Evolutionary conservation across 2,329 filamentous ascomycete genomes (phyloP), one percentile per base, ranked within the genome.

Genomic region (Pseudocercospora macadamiae): DNA sequence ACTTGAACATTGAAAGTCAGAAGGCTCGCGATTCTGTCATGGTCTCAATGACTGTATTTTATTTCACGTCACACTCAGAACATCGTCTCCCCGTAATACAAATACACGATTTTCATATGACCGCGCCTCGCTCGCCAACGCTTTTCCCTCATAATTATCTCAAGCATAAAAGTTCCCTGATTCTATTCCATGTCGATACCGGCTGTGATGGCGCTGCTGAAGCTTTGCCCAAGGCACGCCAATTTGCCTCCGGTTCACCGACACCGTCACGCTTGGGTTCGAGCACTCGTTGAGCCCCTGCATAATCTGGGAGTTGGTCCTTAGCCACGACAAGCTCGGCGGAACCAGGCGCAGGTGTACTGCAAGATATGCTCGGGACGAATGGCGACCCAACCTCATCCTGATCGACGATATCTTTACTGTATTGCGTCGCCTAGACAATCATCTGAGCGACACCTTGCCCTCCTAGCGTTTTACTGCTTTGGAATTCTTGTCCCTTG

Each of bases 361-460:
- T n/a, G n/a, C n/a, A n/a, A n/a, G n/a, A n/a, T n/a, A n/a, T n/a
- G n/a, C n/a, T n/a, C n/a, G n/a, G n/a, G n/a, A n/a, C n/a, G n/a
- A n/a, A n/a, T n/a, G n/a, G n/a, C n/a, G n/a, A n/a, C n/a, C n/a
- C n/a, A n/a, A n/a, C n/a, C n/a, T n/a, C n/a, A n/a, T n/a, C n/a
- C n/a, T n/a, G n/a, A n/a, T n/a, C n/a, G n/a, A n/a, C n/a, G n/a
- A n/a, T n/a, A n/a, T n/a, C n/a, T n/a, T n/a, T n/a, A n/a, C 28
- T 12, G 28, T 32, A 32, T 25, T 26, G 18, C 19, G 14, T 16
- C 19, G 19, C 25, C 55, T 61, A 96, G 72, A 97, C 92, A 78
- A 97, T 97, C 93, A 97, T 97, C 81, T 97, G 93, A 63, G 92
- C 95, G 67, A 97, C 89, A 53, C 93, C 93, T 67, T 91, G 89